Percentiles rank a stretch among this genome's conserved stretches.
These are phyloP conservation scores for Cucurbita argyrosperma DNA, from an alignment of 306 rosid species.

Conservation along the genomic window DNA sequence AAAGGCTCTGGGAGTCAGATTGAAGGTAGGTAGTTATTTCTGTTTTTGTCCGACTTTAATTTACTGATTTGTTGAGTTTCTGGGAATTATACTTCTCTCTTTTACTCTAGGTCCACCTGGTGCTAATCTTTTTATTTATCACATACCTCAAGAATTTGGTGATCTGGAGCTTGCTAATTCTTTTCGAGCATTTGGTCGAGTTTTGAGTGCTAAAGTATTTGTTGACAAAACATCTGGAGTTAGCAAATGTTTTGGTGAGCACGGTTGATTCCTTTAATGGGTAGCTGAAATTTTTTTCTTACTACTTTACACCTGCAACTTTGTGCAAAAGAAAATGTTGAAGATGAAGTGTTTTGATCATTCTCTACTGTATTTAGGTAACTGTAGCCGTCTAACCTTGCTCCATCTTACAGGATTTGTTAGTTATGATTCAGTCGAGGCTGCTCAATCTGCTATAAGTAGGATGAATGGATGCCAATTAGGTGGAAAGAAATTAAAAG, in stretches of 20 bases:
- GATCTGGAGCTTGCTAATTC: slow-evolving; percentile 79
- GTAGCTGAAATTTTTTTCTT: background rate
- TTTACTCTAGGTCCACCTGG: slow-evolving; percentile 72
- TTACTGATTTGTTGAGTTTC: background rate
- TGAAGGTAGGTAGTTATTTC: slow-evolving; percentile 84
- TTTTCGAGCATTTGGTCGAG: slow-evolving; percentile 82
- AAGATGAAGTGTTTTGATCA: background rate
- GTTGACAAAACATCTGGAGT: slow-evolving; percentile 95
- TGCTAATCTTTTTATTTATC: slow-evolving; percentile 94
- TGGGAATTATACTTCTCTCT: background rate
- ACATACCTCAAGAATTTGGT: slow-evolving; percentile 97
- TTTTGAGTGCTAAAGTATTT: slow-evolving; percentile 92
- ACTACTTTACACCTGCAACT: background rate
- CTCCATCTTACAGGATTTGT: slow-evolving; percentile 71
- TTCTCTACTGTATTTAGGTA: background rate
- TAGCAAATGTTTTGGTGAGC: slow-evolving; percentile 98
- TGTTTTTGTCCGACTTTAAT: background rate
- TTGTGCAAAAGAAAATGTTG: background rate
- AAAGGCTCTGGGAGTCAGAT: slow-evolving; percentile 62
- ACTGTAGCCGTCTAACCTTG: slow-evolving; percentile 13
- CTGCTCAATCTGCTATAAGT: slow-evolving; percentile 72
- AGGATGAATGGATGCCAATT: slow-evolving; percentile 89
- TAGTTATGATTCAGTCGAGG: slow-evolving; percentile 79
- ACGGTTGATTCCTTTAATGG: background rate
- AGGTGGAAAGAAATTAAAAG: slow-evolving; percentile 89